Evolutionary conservation across 2,329 filamentous ascomycete species (phyloP), one percentile per base, ranked within the genome.

Genomic region (Ceratocystis huliohia): DNA sequence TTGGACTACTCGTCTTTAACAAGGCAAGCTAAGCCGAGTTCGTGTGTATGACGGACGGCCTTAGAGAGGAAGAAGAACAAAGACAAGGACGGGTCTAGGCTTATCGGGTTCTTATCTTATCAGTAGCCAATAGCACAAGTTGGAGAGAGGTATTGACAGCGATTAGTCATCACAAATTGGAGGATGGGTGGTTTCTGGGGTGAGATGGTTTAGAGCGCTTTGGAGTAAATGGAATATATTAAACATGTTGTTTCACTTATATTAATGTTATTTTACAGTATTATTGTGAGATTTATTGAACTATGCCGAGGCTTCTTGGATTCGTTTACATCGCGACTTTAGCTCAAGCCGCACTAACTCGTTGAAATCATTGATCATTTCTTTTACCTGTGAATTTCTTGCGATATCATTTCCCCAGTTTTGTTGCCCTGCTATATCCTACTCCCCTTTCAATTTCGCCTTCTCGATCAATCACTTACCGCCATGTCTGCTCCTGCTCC

Each of bases 401-500:
- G 5, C 37, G 37, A 41, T 41, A 41, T 41, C 1, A 41, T 41
- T 15, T 41, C 10, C 1, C 37, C 37, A 41, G 30, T 5, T 8
- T 8, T 7, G 3, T 22, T 22, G 33, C 10, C 5, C 15, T 37
- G 2, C 61, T 46, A 41, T 20, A 17, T 15, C 46, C 17, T 45
- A 3, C 37, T 6, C 13, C 22, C 37, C 45, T 22, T 46, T 56
- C 41, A 46, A 13, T 33, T 46, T 44, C 44, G 22, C 25, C 15
- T 2, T 33, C 28, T 28, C 30, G 20, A n/a, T 5, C 30, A 25
- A n/a, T 5, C 30, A 25, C 56, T 10, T 13, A 61, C 41, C 30
- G 37, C 28, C 59, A 92, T 91, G 88, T 77, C 87, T 41, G 75
- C 91, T 63, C 82, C 87, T 6, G 86, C 85, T 71, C 86, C 85